phyloP scores from a whole-genome alignment of 768 basidiomycete species.

The Tylopilus felleus region DNA sequence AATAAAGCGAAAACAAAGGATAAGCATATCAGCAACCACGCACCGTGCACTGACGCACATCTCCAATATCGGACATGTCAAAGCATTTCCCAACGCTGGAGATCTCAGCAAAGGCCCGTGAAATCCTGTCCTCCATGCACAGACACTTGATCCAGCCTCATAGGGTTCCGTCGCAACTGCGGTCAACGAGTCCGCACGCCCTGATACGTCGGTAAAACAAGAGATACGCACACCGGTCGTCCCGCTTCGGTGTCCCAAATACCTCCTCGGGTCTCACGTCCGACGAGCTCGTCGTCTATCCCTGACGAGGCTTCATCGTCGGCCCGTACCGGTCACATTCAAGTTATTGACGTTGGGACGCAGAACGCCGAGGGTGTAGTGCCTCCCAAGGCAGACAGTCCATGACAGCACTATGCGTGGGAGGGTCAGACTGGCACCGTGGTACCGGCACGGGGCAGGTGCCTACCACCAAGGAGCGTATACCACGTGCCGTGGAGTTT shows the following conservation, averaged over 20 bases:
- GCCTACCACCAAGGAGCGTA: conserved; percentile 78
- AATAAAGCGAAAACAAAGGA: no score
- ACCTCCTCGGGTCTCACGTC: conserved; percentile 71
- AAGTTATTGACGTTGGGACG: conserved; percentile 61
- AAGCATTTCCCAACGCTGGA: no score
- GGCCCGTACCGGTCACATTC: no score
- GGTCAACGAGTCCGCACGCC: conserved; percentile 15
- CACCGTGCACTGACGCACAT: no score
- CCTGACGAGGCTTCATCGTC: conserved; percentile 45
- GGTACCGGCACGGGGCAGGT: neutral
- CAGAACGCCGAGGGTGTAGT: conserved; percentile 91
- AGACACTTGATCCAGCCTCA: no score
- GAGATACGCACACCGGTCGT: conserved; percentile 80
- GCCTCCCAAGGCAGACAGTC: conserved; percentile 83
- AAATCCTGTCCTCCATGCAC: no score
- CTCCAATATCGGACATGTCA: no score
- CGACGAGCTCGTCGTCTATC: conserved; percentile 86
- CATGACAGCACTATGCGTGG: conserved; percentile 71
- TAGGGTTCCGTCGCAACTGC: no score
- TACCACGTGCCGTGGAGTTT: conserved; percentile 55
- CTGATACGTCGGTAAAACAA: conserved; percentile 75
- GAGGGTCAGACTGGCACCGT: neutral
- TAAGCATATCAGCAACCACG: no score
- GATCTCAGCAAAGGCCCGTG: no score
- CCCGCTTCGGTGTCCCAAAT: conserved; percentile 47